phyloP scores from a whole-genome alignment of 2,329 filamentous ascomycete genomes.

The Fusarium sp. region DNA sequence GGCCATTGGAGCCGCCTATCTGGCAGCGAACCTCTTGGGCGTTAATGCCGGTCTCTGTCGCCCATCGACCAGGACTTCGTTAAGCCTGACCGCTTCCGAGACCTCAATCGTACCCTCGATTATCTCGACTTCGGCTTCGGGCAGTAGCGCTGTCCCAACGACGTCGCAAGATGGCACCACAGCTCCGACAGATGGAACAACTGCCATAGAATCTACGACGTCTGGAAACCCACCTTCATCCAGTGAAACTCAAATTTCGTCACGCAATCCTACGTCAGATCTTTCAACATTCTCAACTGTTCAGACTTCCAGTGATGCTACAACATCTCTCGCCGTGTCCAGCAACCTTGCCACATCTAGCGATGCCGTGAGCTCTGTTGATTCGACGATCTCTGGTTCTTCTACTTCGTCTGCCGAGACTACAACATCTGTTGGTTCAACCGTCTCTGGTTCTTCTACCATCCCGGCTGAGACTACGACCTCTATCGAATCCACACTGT shows the following conservation, averaged over 20 bases:
- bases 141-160: neutral
- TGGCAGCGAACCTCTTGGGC: too few species aligned
- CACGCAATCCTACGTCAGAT: neutral
- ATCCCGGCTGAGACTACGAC: neutral
- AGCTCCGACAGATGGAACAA: neutral
- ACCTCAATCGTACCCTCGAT: too few species aligned
- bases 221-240: neutral
- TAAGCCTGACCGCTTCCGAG: too few species aligned
- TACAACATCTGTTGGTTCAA: neutral
- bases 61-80: too few species aligned
- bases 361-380: neutral
- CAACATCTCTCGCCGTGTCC: neutral
- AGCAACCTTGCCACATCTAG: neutral
- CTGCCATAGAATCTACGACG: neutral
- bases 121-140: neutral
- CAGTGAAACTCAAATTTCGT: neutral
- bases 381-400: neutral
- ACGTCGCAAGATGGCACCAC: fast-evolving
- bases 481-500: neutral
- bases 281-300: neutral
- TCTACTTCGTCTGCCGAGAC: too few species aligned
- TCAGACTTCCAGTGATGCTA: neutral
- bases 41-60: too few species aligned
- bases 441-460: neutral
- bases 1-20: too few species aligned